These are phyloP conservation scores for Annulohypoxylon nitens DNA, from an alignment of 495 filamentous ascomycete species.

Conservation along the genomic window DNA sequence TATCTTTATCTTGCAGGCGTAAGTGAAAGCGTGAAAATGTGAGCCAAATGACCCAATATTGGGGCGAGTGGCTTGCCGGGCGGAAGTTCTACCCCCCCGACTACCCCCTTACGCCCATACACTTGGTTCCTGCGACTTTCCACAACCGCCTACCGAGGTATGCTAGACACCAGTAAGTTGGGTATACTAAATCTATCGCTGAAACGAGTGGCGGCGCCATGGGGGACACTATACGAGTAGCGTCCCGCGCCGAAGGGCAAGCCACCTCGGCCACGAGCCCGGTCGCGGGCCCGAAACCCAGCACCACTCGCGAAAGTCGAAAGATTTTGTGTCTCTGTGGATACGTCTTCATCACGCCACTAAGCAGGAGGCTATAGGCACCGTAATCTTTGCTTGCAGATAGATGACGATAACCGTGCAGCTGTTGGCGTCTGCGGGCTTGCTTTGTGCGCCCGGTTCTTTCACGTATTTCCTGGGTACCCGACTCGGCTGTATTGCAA, in stretches of 20 bases:
- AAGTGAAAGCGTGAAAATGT: not conserved
- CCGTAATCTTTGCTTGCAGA: conserved; percentile 39
- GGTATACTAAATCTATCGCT: conserved; percentile 23
- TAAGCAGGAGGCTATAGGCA: conserved; percentile 10
- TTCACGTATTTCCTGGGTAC: conserved; percentile 45
- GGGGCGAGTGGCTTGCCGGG: conserved; percentile 34
- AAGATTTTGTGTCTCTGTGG: conserved; percentile 15
- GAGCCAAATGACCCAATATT: conserved; percentile 8
- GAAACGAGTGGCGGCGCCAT: conserved; percentile 48
- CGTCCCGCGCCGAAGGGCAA: conserved; percentile 43
- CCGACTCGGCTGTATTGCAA: conserved; percentile 49
- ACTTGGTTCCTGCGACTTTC: conserved; percentile 21
- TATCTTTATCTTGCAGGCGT: conserved; percentile 14
- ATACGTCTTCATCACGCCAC: conserved; percentile 43
- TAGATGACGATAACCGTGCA: conserved; percentile 49
- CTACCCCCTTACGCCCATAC: conserved; percentile 2
- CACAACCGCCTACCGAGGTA: conserved; percentile 26
- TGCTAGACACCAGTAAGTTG: conserved; percentile 21
- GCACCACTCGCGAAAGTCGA: conserved; percentile 14
- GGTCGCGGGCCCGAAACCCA: conserved; percentile 41
- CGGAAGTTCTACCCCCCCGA: conserved; percentile 20
- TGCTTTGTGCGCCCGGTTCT: conserved; percentile 41
- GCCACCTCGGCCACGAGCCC: conserved; percentile 42
- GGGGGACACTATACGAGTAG: conserved; percentile 42
- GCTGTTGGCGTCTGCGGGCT: conserved; percentile 39